phyloP scores from a whole-genome alignment of 768 basidiomycete genomes.

The Myochromella boudieri region DNA sequence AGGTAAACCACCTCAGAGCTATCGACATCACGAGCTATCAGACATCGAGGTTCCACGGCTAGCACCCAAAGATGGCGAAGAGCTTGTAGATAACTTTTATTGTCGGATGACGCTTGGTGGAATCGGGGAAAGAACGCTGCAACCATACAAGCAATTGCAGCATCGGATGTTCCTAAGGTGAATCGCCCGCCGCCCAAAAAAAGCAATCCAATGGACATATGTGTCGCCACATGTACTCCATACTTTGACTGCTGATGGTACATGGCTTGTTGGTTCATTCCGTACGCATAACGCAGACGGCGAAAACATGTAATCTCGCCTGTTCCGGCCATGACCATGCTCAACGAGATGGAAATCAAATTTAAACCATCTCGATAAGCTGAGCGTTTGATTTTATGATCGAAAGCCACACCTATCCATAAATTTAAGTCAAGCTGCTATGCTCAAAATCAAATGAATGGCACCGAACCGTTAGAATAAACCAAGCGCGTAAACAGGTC shows the following conservation, averaged over 20 bases:
- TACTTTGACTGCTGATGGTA: conserved; percentile 72
- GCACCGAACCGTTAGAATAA: conserved; percentile 63
- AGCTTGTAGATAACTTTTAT: conserved; percentile 88
- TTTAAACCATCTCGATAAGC: conserved; percentile 88
- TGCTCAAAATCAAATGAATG: neutral
- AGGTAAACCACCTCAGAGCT: conserved; percentile 89
- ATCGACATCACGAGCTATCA: conserved; percentile 91
- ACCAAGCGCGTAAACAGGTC: conserved; percentile 76
- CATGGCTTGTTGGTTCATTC: conserved; percentile 70
- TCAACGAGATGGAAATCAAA: conserved; percentile 80
- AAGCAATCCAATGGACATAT: conserved; percentile 86
- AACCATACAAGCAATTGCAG: conserved; percentile 87
- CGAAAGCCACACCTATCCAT: conserved; percentile 70
- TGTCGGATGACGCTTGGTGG: conserved; percentile 76
- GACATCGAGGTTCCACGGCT: conserved; percentile 90
- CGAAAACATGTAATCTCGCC: conserved; percentile 91
- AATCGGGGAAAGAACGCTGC: conserved; percentile 92
- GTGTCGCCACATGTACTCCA: conserved; percentile 86
- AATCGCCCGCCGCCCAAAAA: conserved; percentile 93
- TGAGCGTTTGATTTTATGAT: conserved; percentile 85
- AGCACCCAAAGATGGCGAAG: conserved; percentile 95
- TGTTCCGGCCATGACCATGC: conserved; percentile 97
- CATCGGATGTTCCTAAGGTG: conserved; percentile 89
- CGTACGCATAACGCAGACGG: conserved; percentile 85
- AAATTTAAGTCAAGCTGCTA: conserved; percentile 6